Percentiles rank a stretch among this genome's conserved stretches.
Conservation (phyloP, 1,284 basidiomycete species). For the Fereydounia khargensis region DNA sequence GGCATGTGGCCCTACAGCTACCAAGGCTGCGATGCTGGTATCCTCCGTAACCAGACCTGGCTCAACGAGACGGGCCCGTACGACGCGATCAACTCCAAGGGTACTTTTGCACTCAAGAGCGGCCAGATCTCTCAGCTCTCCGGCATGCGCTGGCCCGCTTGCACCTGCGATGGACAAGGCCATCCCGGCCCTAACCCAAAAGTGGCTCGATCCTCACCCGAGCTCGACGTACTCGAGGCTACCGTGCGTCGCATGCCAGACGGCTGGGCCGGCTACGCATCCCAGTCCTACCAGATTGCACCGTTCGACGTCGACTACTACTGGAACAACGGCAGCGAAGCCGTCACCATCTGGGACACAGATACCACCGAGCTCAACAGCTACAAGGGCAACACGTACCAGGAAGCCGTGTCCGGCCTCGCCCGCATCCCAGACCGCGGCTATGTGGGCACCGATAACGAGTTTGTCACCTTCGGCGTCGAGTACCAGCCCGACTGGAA, state of each 20-base stretch:
- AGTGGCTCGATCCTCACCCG: slow-evolving; percentile 69
- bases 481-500: slow-evolving; percentile 62
- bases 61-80: slow-evolving; percentile 40
- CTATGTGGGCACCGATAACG: slow-evolving; percentile 28
- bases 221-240: slow-evolving; percentile 80
- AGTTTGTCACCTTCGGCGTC: slow-evolving; percentile 63
- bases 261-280: slow-evolving; percentile 32
- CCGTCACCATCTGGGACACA: background rate
- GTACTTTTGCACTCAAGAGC: slow-evolving; percentile 14
- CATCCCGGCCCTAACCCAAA: slow-evolving; percentile 47
- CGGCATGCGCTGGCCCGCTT: slow-evolving; percentile 30
- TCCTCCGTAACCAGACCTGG: slow-evolving; percentile 48
- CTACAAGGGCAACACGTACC: slow-evolving; percentile 49
- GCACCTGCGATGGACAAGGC: slow-evolving; percentile 48
- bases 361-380: slow-evolving; percentile 27
- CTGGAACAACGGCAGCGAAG: slow-evolving; percentile 53
- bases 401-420: slow-evolving; percentile 52
- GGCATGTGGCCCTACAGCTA: slow-evolving; percentile 59
- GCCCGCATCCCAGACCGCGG: slow-evolving; percentile 38
- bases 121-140: slow-evolving; percentile 24
- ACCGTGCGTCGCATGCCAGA: slow-evolving; percentile 39
- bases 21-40: slow-evolving; percentile 56
- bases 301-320: slow-evolving; percentile 56
- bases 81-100: slow-evolving; percentile 26
- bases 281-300: slow-evolving; percentile 48